A percentile compares a stretch with the other conserved stretches of the same genome.
Evolutionary conservation across 2,329 filamentous ascomycete genomes (phyloP).

Genomic region (Fusarium tuaranense): DNA sequence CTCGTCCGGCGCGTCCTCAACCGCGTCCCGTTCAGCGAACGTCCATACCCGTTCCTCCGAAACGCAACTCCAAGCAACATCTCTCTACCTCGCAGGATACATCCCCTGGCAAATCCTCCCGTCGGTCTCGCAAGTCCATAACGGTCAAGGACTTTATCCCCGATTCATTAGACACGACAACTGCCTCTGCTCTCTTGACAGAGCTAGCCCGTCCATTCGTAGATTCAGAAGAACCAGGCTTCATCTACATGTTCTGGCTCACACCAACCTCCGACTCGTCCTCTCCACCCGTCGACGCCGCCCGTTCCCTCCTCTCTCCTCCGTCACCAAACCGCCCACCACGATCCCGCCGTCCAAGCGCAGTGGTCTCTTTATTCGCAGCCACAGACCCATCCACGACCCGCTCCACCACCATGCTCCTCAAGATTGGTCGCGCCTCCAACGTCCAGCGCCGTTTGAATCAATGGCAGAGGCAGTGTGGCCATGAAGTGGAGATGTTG

Average conservation of each 20-base stretch:
- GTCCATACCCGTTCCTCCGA: conserved; percentile 35
- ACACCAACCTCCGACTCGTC: conserved; percentile 69
- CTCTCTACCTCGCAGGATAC: conserved; percentile 32
- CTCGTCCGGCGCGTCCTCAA: conserved; percentile 57
- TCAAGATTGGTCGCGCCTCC: conserved; percentile 75
- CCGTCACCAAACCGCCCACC: conserved; percentile 52
- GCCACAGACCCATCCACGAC: conserved; percentile 40
- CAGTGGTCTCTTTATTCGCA: conserved; percentile 66
- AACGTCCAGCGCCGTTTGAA: conserved; percentile 94
- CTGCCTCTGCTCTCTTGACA: conserved; percentile 76
- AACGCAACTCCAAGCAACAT: conserved; percentile 31
- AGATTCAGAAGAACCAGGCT: conserved; percentile 83
- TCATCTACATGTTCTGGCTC: conserved; percentile 99
- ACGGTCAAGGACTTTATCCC: conserved; percentile 72
- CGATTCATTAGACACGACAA: conserved; percentile 71
- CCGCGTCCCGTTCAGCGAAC: conserved; percentile 59
- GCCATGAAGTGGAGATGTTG: conserved; percentile 86
- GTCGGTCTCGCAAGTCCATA: conserved; percentile 48
- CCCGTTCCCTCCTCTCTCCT: conserved; percentile 69
- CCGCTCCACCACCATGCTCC: conserved; percentile 70
- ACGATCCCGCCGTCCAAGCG: conserved; percentile 62
- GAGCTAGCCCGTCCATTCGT: conserved; percentile 78
- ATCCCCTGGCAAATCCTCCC: conserved; percentile 47
- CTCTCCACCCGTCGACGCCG: conserved; percentile 68
- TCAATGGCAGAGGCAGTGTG: conserved; percentile 94